These are phyloP conservation scores for Emmonsiellopsis sp. DNA, from an alignment of 2,329 filamentous ascomycete genomes.

Conservation along the genomic window DNA sequence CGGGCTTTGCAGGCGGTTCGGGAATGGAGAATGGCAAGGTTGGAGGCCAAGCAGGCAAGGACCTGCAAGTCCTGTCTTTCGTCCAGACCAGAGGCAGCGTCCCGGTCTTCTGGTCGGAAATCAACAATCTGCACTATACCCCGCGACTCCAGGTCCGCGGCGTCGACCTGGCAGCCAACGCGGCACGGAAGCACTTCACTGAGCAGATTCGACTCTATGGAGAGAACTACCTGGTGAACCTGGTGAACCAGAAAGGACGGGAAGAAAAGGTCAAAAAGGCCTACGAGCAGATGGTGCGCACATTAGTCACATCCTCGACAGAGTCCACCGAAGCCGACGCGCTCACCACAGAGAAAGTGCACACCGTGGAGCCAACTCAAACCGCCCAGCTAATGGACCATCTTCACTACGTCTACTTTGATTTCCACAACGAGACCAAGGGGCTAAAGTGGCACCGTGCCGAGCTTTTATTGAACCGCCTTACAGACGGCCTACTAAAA, in stretches of 20 bases:
- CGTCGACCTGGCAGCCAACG: slow-evolving; percentile 68
- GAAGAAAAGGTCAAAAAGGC: slow-evolving; percentile 84
- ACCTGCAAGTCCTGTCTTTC: slow-evolving; percentile 85
- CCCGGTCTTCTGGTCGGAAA: slow-evolving; percentile 90
- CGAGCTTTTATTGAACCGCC: slow-evolving; percentile 71
- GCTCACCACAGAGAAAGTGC: slow-evolving; percentile 69
- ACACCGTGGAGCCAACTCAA: slow-evolving; percentile 58
- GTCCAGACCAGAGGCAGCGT: slow-evolving; percentile 96
- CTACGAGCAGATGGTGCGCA: slow-evolving; percentile 82
- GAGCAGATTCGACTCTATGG: slow-evolving; percentile 92
- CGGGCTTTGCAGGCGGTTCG: slow-evolving; percentile 69
- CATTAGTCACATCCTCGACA: slow-evolving; percentile 59
- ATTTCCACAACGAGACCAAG: slow-evolving; percentile 97
- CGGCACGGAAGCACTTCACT: slow-evolving; percentile 78
- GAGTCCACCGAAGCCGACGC: slow-evolving; percentile 59
- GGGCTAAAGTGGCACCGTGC: slow-evolving; percentile 89
- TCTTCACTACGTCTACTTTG: slow-evolving; percentile 95
- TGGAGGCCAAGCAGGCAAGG: slow-evolving; percentile 51
- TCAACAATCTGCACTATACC: slow-evolving; percentile 86
- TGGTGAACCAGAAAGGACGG: slow-evolving; percentile 92
- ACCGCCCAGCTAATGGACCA: slow-evolving; percentile 63
- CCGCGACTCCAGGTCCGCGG: slow-evolving; percentile 82
- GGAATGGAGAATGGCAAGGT: slow-evolving; percentile 67
- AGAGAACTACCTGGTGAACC: slow-evolving; percentile 93
- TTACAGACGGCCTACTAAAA: slow-evolving; percentile 64